A percentile compares a stretch with the other conserved stretches of the same genome.
These are phyloP conservation scores for Picea abies DNA, from an alignment of 83 land plant species.

Conservation along the genomic window DNA sequence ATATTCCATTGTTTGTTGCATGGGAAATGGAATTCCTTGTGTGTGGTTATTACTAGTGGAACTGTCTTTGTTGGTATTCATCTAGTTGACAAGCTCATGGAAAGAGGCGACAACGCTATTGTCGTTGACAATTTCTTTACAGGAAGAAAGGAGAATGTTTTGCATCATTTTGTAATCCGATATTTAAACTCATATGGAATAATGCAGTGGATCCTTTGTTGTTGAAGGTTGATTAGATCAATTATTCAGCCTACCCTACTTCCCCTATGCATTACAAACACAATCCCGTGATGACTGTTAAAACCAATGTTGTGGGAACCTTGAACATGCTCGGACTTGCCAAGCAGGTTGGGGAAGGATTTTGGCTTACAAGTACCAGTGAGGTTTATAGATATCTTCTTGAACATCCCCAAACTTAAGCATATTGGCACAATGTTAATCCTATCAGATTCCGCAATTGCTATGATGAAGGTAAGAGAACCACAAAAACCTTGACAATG, in stretches of 20 bases:
- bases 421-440: slow-evolving; percentile 88
- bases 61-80: slow-evolving; percentile 91
- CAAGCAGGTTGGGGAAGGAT: slow-evolving; percentile 84
- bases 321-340: slow-evolving; percentile 93
- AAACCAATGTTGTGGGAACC: slow-evolving; percentile 96
- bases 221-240: slow-evolving; percentile 97
- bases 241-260: slow-evolving; percentile 95
- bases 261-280: slow-evolving; percentile 96
- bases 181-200: slow-evolving; percentile 89
- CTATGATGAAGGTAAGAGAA: no score
- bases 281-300: slow-evolving; percentile 97
- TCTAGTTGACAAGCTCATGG: slow-evolving; percentile 87
- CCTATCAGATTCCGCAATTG: slow-evolving; percentile 49
- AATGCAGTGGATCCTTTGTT: slow-evolving; percentile 94
- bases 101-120: slow-evolving; percentile 85
- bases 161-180: slow-evolving; percentile 88
- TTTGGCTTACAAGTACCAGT: slow-evolving; percentile 87
- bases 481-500: no score
- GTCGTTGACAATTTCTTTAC: slow-evolving; percentile 97
- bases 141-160: slow-evolving; percentile 94
- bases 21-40: slow-evolving; percentile 58
- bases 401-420: slow-evolving; percentile 92
- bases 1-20: no score
- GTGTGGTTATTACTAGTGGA: slow-evolving; percentile 89
- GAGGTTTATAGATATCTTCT: slow-evolving; percentile 96